Evolutionary conservation across 1,284 basidiomycete species (phyloP), one percentile per base, ranked within the genome.

Genomic region (Rhodotorula sp.): DNA sequence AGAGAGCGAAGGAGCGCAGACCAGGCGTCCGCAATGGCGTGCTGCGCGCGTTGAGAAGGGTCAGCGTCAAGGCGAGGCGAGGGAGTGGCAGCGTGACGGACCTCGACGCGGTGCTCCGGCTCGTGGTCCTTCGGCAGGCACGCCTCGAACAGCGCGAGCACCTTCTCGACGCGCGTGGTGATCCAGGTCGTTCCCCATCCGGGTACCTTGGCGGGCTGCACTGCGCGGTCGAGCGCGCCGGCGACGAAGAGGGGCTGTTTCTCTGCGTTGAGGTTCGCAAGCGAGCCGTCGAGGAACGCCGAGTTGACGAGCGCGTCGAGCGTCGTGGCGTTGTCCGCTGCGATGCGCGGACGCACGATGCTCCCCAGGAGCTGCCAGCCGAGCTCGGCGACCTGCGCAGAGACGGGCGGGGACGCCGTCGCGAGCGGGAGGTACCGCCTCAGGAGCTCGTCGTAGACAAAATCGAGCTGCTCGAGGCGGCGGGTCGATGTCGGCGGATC

Each of bases 291-390:
- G 41, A 74, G 64, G 36, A 74, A 54, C 25, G 55, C 37, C 13
- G 67, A 53, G 59, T 74, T 74, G 64, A 74, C 46, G 61, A 74
- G 67, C 34, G 55, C 48, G 17, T 74, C 70, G 58, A 74, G 64
- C 6, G 19, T 32, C 3, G 67, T 67, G 12, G 29, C 17, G 10
- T 13, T n/a, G 36, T 64, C 61, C 29, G 19, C 12, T 0, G 29
- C 32, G 3, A 46, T 55, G 7, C 57, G 65, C 1, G 70, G 65
- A 0, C 70, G 67, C n/a, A 68, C 32, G 55, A 75, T 62, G 15
- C 64, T 54, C 1, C 66, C 32, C 53, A 75, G 58, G 36, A 64
- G 37, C 8, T 22, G 10, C 73, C 73, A 75, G 0, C 50, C 73
- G 39, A 72, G 55, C 6, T 3, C 15, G 25, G 58, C 44, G 2